A percentile compares a stretch with the other conserved stretches of the same genome.
Conservation (phyloP, 805 yeast genomes). For the Martiniozyma abietophila region DNA sequence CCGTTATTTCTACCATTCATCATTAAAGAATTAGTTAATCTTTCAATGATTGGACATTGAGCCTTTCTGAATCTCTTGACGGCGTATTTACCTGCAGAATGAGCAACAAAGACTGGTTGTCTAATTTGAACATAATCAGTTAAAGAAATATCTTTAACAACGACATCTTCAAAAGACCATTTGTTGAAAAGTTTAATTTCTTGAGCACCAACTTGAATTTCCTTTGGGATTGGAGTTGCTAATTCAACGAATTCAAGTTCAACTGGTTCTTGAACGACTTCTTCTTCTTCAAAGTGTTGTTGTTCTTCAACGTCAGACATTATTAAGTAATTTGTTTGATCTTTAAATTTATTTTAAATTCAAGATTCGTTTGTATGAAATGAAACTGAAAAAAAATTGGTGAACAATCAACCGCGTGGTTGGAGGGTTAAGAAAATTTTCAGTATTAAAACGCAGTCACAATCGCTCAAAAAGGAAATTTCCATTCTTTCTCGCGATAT, state of each 20-base stretch:
- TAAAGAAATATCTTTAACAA: slow-evolving; percentile 95
- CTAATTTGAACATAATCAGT: slow-evolving; percentile 98
- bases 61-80: slow-evolving; percentile 99
- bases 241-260: slow-evolving; percentile 72
- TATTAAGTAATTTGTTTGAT: too few relatives aligned
- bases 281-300: slow-evolving; percentile 40
- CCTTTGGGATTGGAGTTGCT: slow-evolving; percentile 96
- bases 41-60: slow-evolving; percentile 98
- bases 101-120: slow-evolving; percentile 95
- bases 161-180: slow-evolving; percentile 98
- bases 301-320: slow-evolving; percentile 72
- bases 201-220: slow-evolving; percentile 89
- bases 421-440: not conserved
- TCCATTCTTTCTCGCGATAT: slow-evolving; percentile 3
- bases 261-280: slow-evolving; percentile 76
- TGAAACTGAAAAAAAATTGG: not conserved
- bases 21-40: slow-evolving; percentile 99
- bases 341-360: too few relatives aligned
- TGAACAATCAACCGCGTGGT: not conserved
- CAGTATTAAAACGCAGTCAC: slow-evolving; percentile 10
- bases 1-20: slow-evolving; percentile 99
- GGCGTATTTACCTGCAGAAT: slow-evolving; percentile 99
- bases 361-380: not conserved
- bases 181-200: slow-evolving; percentile 98
- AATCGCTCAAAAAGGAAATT: slow-evolving; percentile 6